Evolutionary conservation across 2,329 filamentous ascomycete genomes (phyloP).

Genomic region (Sclerotinia sclerotiorum): DNA sequence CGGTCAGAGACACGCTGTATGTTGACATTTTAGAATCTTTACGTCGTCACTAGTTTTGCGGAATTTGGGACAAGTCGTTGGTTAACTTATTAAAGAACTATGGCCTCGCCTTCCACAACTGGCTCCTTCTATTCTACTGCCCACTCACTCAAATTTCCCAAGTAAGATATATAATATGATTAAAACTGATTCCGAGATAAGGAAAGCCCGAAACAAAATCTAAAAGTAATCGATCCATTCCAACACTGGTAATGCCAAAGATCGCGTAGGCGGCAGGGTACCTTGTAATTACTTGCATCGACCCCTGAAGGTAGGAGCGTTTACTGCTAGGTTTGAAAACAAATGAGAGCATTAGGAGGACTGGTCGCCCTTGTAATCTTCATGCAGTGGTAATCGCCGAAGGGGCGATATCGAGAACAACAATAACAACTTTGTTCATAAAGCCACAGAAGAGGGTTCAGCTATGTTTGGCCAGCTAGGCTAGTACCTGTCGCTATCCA

Average conservation of each 20-base stretch:
- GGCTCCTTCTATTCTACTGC: not conserved
- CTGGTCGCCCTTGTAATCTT: constrained; percentile 7
- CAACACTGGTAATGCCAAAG: constrained; percentile 2
- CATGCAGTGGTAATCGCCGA: constrained; percentile 4
- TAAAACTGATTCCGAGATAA: constrained; percentile 17
- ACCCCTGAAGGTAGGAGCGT: not conserved
- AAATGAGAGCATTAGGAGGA: not conserved
- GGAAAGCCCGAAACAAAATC: not conserved
- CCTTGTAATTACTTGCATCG: constrained; percentile 6
- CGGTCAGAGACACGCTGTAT: constrained; percentile 10
- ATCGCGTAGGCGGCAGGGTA: constrained; percentile 6
- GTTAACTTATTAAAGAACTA: not conserved
- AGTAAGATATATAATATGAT: not conserved
- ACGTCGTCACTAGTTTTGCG: not conserved
- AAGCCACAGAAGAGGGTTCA: not conserved
- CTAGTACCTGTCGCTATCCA: not conserved
- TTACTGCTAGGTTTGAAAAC: not conserved
- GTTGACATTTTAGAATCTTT: constrained; percentile 10
- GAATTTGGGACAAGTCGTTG: not conserved
- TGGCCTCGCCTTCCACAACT: not conserved
- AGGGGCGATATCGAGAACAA: constrained; percentile 4
- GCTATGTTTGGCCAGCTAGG: not conserved
- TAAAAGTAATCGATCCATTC: not conserved
- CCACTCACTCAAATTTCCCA: not conserved
- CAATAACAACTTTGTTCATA: not conserved